Evolutionary conservation across 768 basidiomycete species (phyloP), one percentile per base, ranked within the genome.

Genomic region (Leccinum rimulosum): DNA sequence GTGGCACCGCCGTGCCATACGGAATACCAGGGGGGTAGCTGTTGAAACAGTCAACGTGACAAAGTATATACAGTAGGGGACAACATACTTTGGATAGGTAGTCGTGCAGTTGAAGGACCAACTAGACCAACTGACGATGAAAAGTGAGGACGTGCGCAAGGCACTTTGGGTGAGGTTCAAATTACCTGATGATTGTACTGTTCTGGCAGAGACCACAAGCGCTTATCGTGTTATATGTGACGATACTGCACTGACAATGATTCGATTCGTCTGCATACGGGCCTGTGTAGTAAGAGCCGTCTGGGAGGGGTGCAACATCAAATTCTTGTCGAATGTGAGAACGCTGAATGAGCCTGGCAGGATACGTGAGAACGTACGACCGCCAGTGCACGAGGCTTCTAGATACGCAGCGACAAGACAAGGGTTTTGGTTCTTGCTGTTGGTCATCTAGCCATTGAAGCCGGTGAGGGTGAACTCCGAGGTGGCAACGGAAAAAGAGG

Each of bases 201-300:
- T 76, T 77, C 66, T 87, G 85, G 66, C 85, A 87, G 36, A 76
- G 66, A 25, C 77, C 82, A 69, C 85, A 87, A 12, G 85, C 85
- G 57, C 79, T 81, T 61, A 86, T 74, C 27, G 82, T 60, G 12
- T 78, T 81, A 61, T 86, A 87, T 4, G 78, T 77, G 30, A 85
- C 80, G 7, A 83, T 79, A 65, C 76, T 86, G 64, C 85, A 86
- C 62, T 80, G 76, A 60, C 85, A 86, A 5, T 66, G 47, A 52
- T 75, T 69, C 57, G 57, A 17, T 33, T 70, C 38, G 51, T 55
- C 47, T 27, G n/a, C 52, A 58, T 68, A 73, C 69, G 84, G 66
- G 68, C 74, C 63, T 57, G 63, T 60, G 70, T 70, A 71, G 45
- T 66, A 64, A 38, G 31, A 75, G 35, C 56, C 62, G 0, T 19